Percentiles rank a stretch among this genome's conserved stretches.
Evolutionary conservation across 306 rosid species (phyloP).

Genomic region (Rosa chinensis): DNA sequence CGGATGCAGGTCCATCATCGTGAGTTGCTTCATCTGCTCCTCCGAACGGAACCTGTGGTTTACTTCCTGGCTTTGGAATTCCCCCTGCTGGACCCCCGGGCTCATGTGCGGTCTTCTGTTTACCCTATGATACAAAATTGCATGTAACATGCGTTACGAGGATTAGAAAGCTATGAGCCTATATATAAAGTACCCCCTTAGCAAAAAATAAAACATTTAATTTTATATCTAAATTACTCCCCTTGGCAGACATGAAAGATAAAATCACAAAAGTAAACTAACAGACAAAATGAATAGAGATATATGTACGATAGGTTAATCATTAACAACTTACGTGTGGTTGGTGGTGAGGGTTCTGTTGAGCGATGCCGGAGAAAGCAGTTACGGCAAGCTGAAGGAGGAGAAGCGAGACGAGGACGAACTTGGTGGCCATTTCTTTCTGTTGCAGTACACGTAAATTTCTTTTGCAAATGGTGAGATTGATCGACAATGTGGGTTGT

Average conservation of each 20-base stretch:
- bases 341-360: neutral
- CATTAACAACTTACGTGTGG: neutral
- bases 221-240: neutral
- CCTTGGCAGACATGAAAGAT: neutral
- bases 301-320: neutral
- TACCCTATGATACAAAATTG: neutral
- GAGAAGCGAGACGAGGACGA: neutral
- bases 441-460: neutral
- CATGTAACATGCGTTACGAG: neutral
- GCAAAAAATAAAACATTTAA: neutral
- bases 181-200: too few species aligned
- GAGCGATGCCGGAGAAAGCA: neutral
- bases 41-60: neutral
- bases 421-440: neutral
- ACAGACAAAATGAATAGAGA: neutral
- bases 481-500: neutral
- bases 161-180: neutral
- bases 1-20: neutral
- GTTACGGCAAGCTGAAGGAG: neutral
- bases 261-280: neutral
- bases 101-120: neutral
- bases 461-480: neutral
- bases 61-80: neutral
- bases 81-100: neutral
- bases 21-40: neutral